Evolutionary conservation across 768 basidiomycete genomes (phyloP).

Genomic region (Neoboletus subvelutipes): DNA sequence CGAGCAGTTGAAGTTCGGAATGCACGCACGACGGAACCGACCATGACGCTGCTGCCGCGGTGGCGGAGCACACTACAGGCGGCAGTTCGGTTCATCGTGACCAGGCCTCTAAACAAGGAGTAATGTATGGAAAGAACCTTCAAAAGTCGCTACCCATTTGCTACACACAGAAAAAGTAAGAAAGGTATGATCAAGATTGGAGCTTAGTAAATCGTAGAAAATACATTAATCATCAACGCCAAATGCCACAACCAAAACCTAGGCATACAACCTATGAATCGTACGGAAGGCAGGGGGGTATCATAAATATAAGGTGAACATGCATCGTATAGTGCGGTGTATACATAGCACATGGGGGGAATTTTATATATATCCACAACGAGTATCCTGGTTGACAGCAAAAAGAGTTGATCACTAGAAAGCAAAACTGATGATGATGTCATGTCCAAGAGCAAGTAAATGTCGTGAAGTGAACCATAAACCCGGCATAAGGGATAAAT

Average conservation of each 20-base stretch:
- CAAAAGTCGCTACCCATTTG: neutral
- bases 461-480: slow-evolving; percentile 6
- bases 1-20: slow-evolving; percentile 33
- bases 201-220: neutral
- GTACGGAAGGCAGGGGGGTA: slow-evolving; percentile 2
- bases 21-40: slow-evolving; percentile 11
- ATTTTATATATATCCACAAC: neutral
- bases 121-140: neutral
- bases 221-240: slow-evolving; percentile 11
- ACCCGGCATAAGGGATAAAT: slow-evolving; percentile 10
- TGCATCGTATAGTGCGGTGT: slow-evolving; percentile 15
- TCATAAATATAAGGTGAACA: slow-evolving; percentile 18
- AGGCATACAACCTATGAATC: slow-evolving; percentile 26
- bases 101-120: neutral
- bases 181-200: neutral
- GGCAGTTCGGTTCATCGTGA: slow-evolving; percentile 3
- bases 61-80: neutral
- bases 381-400: slow-evolving; percentile 12
- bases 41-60: neutral
- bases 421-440: slow-evolving; percentile 1
- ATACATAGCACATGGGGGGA: neutral
- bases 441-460: slow-evolving; percentile 15
- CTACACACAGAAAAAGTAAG: neutral
- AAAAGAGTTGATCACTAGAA: slow-evolving; percentile 11
- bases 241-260: slow-evolving; percentile 12